Evolutionary conservation across 1,284 basidiomycete genomes (phyloP).

Genomic region (Pseudozyma pruni): DNA sequence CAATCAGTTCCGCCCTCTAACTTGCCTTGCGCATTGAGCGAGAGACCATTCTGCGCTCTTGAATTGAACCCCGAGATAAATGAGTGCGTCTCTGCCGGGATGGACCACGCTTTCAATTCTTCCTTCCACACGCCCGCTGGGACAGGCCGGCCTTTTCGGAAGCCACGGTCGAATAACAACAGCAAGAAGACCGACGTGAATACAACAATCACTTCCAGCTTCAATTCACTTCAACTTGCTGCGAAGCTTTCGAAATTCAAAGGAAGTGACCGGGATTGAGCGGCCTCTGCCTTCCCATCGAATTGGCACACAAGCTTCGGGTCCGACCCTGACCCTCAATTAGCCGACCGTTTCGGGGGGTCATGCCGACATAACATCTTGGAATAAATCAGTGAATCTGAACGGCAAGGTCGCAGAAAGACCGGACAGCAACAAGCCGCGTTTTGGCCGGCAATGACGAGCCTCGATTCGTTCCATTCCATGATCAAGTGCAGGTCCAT

Average conservation of each 20-base stretch:
- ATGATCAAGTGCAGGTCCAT: background rate
- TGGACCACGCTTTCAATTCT: no score
- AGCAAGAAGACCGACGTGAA: slow-evolving; percentile 12
- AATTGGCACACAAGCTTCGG: background rate
- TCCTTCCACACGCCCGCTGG: slow-evolving; percentile 3
- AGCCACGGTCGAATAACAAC: slow-evolving; percentile 6
- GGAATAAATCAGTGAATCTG: slow-evolving; percentile 5
- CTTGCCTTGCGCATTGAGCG: no score
- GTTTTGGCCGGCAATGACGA: no score
- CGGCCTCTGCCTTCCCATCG: slow-evolving; percentile 3
- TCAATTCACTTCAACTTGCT: background rate
- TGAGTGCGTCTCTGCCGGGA: background rate
- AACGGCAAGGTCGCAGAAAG: no score
- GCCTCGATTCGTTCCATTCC: no score
- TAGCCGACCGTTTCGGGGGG: background rate
- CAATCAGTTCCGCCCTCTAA: no score
- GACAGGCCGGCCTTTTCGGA: slow-evolving; percentile 4
- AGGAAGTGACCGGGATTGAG: slow-evolving; percentile 7
- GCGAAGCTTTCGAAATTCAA: background rate
- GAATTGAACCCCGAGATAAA: slow-evolving; percentile 1
- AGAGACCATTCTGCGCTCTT: no score
- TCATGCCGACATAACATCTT: background rate
- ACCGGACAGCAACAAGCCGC: no score
- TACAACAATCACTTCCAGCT: slow-evolving; percentile 1
- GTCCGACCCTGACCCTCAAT: slow-evolving; percentile 4